Conservation (phyloP, 1,139 yeast species). For the Blastobotrys arbuscula region DNA sequence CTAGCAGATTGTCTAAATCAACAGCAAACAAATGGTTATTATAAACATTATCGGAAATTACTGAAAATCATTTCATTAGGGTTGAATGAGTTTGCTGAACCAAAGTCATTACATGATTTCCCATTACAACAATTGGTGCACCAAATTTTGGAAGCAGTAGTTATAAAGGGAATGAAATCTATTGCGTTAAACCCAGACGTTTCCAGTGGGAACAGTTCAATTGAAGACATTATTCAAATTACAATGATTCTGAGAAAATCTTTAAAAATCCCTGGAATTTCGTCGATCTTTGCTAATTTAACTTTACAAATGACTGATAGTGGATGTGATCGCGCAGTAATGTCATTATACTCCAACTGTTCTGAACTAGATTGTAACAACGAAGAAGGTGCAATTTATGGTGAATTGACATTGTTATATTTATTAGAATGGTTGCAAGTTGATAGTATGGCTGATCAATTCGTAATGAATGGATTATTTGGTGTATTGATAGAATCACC, state of each 20-base stretch:
- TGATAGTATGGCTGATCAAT: slow-evolving; percentile 58
- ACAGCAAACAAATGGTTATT: not conserved
- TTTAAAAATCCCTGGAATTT: slow-evolving; percentile 47
- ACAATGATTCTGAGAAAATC: slow-evolving; percentile 58
- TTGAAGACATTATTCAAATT: slow-evolving; percentile 62
- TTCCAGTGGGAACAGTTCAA: slow-evolving; percentile 33
- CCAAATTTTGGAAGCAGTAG: slow-evolving; percentile 28
- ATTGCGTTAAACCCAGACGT: slow-evolving; percentile 23
- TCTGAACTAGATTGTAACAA: slow-evolving; percentile 52
- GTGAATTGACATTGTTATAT: slow-evolving; percentile 65
- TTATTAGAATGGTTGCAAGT: slow-evolving; percentile 63
- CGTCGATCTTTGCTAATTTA: slow-evolving; percentile 46
- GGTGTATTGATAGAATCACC: slow-evolving; percentile 71
- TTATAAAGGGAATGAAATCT: slow-evolving; percentile 29
- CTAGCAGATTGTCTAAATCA: slow-evolving; percentile 20
- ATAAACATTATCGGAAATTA: slow-evolving; percentile 22
- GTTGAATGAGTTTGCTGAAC: slow-evolving; percentile 22
- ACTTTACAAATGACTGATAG: slow-evolving; percentile 51
- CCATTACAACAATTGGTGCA: slow-evolving; percentile 23
- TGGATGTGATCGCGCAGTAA: slow-evolving; percentile 57
- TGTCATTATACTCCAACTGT: slow-evolving; percentile 64
- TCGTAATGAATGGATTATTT: slow-evolving; percentile 61
- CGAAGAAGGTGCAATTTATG: slow-evolving; percentile 54
- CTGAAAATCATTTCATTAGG: slow-evolving; percentile 26
- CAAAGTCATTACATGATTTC: slow-evolving; percentile 8